A percentile compares a stretch with the other conserved stretches of the same genome.
Evolutionary conservation across 2,329 filamentous ascomycete genomes (phyloP).

Genomic region (Colletotrichum truncatum): DNA sequence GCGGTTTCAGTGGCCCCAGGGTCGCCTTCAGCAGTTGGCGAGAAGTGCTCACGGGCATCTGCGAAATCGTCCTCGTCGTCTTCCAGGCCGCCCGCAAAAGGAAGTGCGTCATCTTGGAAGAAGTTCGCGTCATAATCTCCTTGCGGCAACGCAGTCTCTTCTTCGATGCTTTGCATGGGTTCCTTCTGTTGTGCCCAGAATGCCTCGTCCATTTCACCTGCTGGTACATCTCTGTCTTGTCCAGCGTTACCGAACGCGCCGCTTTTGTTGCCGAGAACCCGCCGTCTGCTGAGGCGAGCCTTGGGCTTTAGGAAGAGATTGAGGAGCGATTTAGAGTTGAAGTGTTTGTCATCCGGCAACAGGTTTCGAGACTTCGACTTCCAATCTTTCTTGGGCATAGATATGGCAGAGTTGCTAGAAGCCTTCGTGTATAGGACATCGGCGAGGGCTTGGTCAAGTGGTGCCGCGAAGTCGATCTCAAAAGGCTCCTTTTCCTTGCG

Average conservation of each 20-base stretch:
- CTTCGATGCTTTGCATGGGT: constrained; percentile 50
- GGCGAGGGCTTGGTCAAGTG: constrained; percentile 75
- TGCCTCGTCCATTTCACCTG: constrained; percentile 90
- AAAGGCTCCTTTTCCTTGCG: constrained; percentile 97
- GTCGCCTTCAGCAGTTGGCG: constrained; percentile 67
- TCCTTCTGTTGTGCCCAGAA: constrained; percentile 88
- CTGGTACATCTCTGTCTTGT: constrained; percentile 63
- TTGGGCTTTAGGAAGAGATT: constrained; percentile 95
- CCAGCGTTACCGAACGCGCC: constrained; percentile 51
- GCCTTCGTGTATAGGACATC: constrained; percentile 86
- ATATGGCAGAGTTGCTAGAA: constrained; percentile 81
- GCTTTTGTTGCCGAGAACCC: constrained; percentile 55
- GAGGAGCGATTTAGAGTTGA: constrained; percentile 91
- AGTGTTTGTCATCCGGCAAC: constrained; percentile 96
- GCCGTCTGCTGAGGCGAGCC: constrained; percentile 79
- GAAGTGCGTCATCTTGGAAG: constrained; percentile 88
- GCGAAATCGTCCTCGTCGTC: constrained; percentile 79
- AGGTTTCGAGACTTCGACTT: constrained; percentile 93
- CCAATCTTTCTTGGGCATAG: constrained; percentile 92
- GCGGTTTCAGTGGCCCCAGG: constrained; percentile 54
- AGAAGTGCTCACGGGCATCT: constrained; percentile 82
- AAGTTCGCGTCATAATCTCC: constrained; percentile 97
- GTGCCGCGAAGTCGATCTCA: constrained; percentile 87
- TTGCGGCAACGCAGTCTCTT: constrained; percentile 66
- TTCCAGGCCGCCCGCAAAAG: constrained; percentile 68